A percentile compares a stretch with the other conserved stretches of the same genome.
Conservation (phyloP, 2,329 filamentous ascomycete species). For the Parascedosporium putredinis region DNA sequence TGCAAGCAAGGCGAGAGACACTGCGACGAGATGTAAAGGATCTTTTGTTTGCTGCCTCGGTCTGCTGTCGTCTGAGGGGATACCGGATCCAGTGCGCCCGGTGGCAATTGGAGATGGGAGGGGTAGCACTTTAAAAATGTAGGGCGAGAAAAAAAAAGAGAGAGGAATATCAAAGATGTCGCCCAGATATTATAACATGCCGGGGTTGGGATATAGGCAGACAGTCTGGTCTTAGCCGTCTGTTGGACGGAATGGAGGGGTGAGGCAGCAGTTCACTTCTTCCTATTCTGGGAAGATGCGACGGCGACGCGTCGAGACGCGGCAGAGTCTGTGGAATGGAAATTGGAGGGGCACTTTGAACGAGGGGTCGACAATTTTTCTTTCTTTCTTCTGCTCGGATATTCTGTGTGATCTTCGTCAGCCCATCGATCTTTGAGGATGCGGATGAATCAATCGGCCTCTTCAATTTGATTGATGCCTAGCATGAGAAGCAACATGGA, state of each 20-base stretch:
- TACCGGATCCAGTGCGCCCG: not conserved
- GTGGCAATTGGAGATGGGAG: not conserved
- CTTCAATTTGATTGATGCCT: not conserved
- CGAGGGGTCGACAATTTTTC: too few relatives aligned
- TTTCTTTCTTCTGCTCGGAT: not conserved
- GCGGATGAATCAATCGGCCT: not conserved
- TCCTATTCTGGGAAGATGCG: not conserved
- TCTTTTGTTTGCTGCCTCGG: not conserved
- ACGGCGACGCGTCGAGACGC: not conserved
- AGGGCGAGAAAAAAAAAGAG: too few relatives aligned
- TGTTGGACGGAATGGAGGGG: not conserved
- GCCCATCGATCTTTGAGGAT: not conserved
- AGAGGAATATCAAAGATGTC: not conserved
- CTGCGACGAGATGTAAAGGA: not conserved
- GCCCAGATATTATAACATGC: not conserved
- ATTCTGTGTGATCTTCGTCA: not conserved
- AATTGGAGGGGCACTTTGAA: not conserved
- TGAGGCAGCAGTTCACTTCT: not conserved
- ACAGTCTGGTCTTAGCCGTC: not conserved
- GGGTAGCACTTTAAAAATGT: too few relatives aligned
- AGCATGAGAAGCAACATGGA: too few relatives aligned
- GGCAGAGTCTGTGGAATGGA: not conserved
- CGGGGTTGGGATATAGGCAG: not conserved
- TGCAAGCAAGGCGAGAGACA: too few relatives aligned
- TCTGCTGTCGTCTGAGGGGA: not conserved